These are phyloP conservation scores for Lactarius psammicola DNA, from an alignment of 768 basidiomycete genomes.

Conservation along the genomic window DNA sequence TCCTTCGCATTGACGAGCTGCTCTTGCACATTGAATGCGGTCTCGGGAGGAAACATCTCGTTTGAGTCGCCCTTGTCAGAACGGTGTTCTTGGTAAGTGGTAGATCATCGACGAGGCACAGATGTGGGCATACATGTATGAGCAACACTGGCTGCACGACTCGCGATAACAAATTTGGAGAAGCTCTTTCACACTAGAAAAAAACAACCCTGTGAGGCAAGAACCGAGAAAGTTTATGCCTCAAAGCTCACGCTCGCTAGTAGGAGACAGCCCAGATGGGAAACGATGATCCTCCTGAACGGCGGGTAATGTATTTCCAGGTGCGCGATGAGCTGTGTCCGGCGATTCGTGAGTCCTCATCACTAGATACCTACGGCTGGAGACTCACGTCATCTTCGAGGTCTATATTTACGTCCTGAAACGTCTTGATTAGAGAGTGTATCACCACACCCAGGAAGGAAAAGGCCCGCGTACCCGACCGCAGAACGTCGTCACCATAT, in stretches of 20 bases:
- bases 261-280: conserved; percentile 21
- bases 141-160: conserved; percentile 24
- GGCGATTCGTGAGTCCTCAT: background rate
- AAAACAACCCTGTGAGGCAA: background rate
- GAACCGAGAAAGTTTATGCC: background rate
- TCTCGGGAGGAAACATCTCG: conserved; percentile 16
- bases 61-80: conserved; percentile 25
- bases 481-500: conserved; percentile 28
- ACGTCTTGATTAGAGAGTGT: background rate
- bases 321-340: conserved; percentile 29
- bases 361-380: background rate
- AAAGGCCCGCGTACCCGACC: conserved; percentile 23
- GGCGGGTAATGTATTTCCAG: conserved; percentile 31
- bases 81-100: background rate
- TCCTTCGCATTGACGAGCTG: conserved; percentile 26
- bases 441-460: background rate
- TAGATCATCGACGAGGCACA: background rate
- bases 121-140: conserved; percentile 23
- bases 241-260: conserved; percentile 15
- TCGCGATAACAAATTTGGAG: conserved; percentile 8
- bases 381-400: conserved; percentile 27
- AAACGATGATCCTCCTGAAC: conserved; percentile 22
- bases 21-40: conserved; percentile 20
- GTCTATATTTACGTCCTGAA: conserved; percentile 25
- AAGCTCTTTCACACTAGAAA: conserved; percentile 2